Conservation (phyloP, 805 yeast genomes). For the Starmerella sirachaensis region DNA sequence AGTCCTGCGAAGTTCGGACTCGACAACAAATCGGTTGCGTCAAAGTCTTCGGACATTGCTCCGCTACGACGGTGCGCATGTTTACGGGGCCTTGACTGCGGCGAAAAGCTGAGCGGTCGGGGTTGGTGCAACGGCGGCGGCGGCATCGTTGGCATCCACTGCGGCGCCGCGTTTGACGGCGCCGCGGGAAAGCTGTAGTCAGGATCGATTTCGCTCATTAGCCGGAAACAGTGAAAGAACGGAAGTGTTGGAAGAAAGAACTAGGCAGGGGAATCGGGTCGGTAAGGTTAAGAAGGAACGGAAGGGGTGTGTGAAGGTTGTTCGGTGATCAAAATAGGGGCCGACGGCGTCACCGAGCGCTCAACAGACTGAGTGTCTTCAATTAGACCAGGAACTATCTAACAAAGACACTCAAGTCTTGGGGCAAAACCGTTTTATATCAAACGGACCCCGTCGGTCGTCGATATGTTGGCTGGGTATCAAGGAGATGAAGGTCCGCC, state of each 20-base stretch:
- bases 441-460: no score
- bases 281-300: constrained; percentile 4
- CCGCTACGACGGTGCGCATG: constrained; percentile 25
- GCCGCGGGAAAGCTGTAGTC: constrained; percentile 20
- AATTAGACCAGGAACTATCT: constrained; percentile 4
- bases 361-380: constrained; percentile 5
- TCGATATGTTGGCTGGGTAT: no score
- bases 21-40: constrained; percentile 14
- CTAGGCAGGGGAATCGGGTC: not conserved
- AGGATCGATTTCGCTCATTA: constrained; percentile 21
- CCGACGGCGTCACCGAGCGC: not conserved
- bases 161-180: constrained; percentile 5
- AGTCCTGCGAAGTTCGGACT: constrained; percentile 10
- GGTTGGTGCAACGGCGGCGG: constrained; percentile 5
- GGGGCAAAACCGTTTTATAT: no score
- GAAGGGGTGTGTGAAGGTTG: constrained; percentile 1
- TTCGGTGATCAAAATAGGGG: not conserved
- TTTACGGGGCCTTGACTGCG: constrained; percentile 14
- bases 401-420: constrained; percentile 6
- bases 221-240: not conserved
- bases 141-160: constrained; percentile 1
- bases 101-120: constrained; percentile 15
- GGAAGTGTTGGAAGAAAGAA: not conserved
- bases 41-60: constrained; percentile 24
- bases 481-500: no score